Conservation (phyloP, 2,329 filamentous ascomycete genomes). For the Pseudopithomyces chartarum region DNA sequence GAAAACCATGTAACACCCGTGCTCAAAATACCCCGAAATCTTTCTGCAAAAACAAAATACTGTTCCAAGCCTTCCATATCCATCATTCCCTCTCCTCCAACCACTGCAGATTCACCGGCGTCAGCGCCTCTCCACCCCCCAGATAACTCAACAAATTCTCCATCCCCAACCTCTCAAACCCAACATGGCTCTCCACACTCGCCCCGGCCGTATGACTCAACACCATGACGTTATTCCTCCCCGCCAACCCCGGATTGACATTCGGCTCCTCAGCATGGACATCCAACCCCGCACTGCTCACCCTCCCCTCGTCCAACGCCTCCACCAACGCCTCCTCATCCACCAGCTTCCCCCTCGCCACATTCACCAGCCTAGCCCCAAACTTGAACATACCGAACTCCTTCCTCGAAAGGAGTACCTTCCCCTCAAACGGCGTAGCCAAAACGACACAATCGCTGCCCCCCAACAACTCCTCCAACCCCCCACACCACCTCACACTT, state of each 20-base stretch:
- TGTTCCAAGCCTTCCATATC: background rate
- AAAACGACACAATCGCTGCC: conserved; percentile 65
- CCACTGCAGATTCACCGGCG: conserved; percentile 67
- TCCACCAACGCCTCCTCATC: conserved; percentile 67
- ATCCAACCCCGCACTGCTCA: conserved; percentile 65
- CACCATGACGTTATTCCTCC: conserved; percentile 57
- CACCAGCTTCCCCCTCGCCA: conserved; percentile 67
- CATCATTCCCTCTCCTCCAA: conserved; percentile 36
- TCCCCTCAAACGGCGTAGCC: conserved; percentile 61
- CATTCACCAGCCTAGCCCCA: conserved; percentile 67
- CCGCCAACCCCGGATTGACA: conserved; percentile 55
- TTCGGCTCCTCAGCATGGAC: conserved; percentile 67
- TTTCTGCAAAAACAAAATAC: too few species aligned
- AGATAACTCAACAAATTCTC: conserved; percentile 68
- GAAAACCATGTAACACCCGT: too few species aligned
- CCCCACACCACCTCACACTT: conserved; percentile 55
- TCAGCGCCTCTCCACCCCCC: conserved; percentile 56
- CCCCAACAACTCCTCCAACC: conserved; percentile 58
- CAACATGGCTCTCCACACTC: conserved; percentile 68
- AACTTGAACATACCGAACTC: conserved; percentile 58
- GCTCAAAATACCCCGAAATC: too few species aligned
- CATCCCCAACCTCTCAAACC: conserved; percentile 70
- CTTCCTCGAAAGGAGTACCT: conserved; percentile 55
- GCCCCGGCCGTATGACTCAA: conserved; percentile 72
- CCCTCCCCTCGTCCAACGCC: conserved; percentile 58